Evolutionary conservation across 1,284 basidiomycete species (phyloP).

Genomic region (Rhodotorula mucilaginosa): DNA sequence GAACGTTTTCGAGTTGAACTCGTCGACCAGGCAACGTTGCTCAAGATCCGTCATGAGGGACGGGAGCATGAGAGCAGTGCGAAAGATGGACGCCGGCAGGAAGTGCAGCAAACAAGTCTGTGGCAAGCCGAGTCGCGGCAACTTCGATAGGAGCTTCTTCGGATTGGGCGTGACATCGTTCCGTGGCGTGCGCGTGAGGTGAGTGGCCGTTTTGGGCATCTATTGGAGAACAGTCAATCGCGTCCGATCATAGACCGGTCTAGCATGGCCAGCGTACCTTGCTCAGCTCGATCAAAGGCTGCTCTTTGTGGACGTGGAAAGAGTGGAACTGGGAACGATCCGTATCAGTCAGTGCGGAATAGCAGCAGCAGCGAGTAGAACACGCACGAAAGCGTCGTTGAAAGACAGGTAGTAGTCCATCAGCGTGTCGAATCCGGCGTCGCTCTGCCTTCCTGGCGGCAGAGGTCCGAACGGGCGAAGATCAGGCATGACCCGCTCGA

Average conservation of each 20-base stretch:
- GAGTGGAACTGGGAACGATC: slow-evolving; percentile 58
- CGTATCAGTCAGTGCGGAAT: background rate
- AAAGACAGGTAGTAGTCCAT: slow-evolving; percentile 55
- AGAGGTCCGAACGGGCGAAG: slow-evolving; percentile 6
- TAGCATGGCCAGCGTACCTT: slow-evolving; percentile 47
- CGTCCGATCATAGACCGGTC: too few relatives aligned
- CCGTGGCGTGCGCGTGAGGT: slow-evolving; percentile 42
- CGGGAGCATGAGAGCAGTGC: slow-evolving; percentile 63
- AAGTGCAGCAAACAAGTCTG: slow-evolving; percentile 69
- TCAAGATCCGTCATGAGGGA: slow-evolving; percentile 68
- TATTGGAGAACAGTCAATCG: background rate
- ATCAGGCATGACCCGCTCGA: background rate
- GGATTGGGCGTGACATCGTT: slow-evolving; percentile 6
- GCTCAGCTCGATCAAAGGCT: slow-evolving; percentile 68
- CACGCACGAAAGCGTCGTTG: background rate
- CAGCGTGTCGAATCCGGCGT: slow-evolving; percentile 57
- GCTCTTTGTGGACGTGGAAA: slow-evolving; percentile 58
- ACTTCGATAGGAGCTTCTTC: slow-evolving; percentile 21
- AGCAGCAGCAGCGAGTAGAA: background rate
- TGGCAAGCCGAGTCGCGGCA: slow-evolving; percentile 65
- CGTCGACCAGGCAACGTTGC: slow-evolving; percentile 66
- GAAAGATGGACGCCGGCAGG: slow-evolving; percentile 60
- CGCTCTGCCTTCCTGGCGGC: slow-evolving; percentile 54
- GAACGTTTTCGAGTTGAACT: slow-evolving; percentile 69
- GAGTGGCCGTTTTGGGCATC: slow-evolving; percentile 5